phyloP scores from a whole-genome alignment of 495 filamentous ascomycete genomes.

The Tetracladium setigerum region DNA sequence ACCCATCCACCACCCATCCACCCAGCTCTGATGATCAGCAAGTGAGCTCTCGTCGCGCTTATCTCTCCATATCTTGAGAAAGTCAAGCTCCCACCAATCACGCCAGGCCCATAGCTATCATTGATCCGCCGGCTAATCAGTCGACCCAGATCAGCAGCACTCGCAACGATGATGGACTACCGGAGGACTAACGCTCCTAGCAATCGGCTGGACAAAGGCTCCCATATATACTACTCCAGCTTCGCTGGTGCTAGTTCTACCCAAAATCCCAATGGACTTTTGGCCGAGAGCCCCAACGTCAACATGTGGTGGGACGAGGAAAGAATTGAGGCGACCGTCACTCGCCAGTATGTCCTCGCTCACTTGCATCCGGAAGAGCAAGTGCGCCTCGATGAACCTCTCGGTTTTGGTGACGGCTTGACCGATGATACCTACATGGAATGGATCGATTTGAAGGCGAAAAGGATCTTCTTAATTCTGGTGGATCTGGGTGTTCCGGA shows the following conservation, averaged over 20 bases:
- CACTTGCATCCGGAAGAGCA: slow-evolving; percentile 60
- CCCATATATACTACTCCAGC: slow-evolving; percentile 20
- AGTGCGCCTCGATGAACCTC: slow-evolving; percentile 55
- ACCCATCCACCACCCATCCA: too few species aligned
- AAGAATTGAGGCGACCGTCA: slow-evolving; percentile 66
- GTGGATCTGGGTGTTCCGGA: slow-evolving; percentile 72
- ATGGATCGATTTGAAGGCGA: slow-evolving; percentile 77
- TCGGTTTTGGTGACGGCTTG: slow-evolving; percentile 79
- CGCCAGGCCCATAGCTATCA: too few species aligned
- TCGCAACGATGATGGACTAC: slow-evolving; percentile 23
- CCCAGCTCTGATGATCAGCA: too few species aligned
- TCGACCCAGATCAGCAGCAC: too few species aligned
- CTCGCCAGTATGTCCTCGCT: slow-evolving; percentile 57
- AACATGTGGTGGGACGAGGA: slow-evolving; percentile 83
- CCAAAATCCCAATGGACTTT: slow-evolving; percentile 14
- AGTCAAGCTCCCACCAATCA: too few species aligned
- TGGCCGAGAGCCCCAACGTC: slow-evolving; percentile 17
- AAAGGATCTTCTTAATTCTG: slow-evolving; percentile 75
- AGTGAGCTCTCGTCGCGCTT: too few species aligned
- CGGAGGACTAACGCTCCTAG: slow-evolving; percentile 13
- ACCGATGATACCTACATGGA: slow-evolving; percentile 90
- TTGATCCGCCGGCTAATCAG: too few species aligned
- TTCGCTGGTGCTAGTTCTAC: slow-evolving; percentile 12
- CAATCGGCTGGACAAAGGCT: slow-evolving; percentile 9
- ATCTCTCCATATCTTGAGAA: too few species aligned